Evolutionary conservation across 2,329 filamentous ascomycete genomes (phyloP).

Genomic region (Fusarium ramigenum): DNA sequence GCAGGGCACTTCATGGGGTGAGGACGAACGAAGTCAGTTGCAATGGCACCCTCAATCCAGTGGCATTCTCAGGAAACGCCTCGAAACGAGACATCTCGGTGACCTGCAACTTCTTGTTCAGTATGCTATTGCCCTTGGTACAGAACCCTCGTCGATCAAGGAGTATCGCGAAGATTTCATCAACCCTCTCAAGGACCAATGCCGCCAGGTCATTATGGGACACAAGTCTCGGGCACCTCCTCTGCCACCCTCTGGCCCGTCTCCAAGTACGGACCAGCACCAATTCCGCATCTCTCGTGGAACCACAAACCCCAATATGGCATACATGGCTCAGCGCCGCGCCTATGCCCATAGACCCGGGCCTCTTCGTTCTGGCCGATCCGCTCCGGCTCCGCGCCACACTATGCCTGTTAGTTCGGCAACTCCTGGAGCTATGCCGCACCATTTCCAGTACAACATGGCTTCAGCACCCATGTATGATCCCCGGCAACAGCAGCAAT

Average conservation of each 20-base stretch:
- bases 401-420: slow-evolving; percentile 30
- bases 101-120: slow-evolving; percentile 52
- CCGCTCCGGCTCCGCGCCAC: slow-evolving; percentile 43
- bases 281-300: slow-evolving; percentile 51
- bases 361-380: slow-evolving; percentile 45
- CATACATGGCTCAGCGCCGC: slow-evolving; percentile 51
- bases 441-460: slow-evolving; percentile 40
- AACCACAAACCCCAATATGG: slow-evolving; percentile 47
- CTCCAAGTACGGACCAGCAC: slow-evolving; percentile 46
- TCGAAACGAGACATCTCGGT: slow-evolving; percentile 57
- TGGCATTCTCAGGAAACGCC: slow-evolving; percentile 53
- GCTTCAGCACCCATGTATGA: slow-evolving; percentile 42
- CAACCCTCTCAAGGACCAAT: slow-evolving; percentile 50
- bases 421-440: slow-evolving; percentile 27
- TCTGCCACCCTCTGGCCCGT: slow-evolving; percentile 37
- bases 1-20: slow-evolving; percentile 49
- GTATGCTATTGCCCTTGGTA: slow-evolving; percentile 52
- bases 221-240: slow-evolving; percentile 44
- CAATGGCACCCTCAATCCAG: slow-evolving; percentile 56
- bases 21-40: slow-evolving; percentile 47
- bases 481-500: slow-evolving; percentile 45
- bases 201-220: slow-evolving; percentile 48
- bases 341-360: slow-evolving; percentile 44
- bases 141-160: slow-evolving; percentile 42
- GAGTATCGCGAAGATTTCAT: slow-evolving; percentile 48